phyloP scores from a whole-genome alignment of 495 filamentous ascomycete species.

The Penicillium mononematosum region DNA sequence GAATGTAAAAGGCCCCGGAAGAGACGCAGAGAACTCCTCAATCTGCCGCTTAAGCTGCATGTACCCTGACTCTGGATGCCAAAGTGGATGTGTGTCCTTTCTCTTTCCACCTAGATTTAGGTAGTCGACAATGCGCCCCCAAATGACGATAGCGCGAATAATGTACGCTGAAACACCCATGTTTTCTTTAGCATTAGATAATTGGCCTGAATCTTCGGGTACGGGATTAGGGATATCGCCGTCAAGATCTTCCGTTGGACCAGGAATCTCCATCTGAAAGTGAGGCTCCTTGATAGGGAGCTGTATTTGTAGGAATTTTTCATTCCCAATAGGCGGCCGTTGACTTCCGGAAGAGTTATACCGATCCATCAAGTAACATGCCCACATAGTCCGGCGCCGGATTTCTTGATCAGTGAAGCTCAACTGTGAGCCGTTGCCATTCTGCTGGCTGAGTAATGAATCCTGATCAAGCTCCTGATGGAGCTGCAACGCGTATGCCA shows the following conservation, averaged over 20 bases:
- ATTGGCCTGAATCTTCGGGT: conserved; percentile 58
- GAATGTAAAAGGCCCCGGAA: conserved; percentile 71
- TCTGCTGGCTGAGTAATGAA: conserved; percentile 57
- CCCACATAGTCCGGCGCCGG: conserved; percentile 92
- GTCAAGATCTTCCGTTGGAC: conserved; percentile 79
- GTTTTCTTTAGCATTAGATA: conserved; percentile 71
- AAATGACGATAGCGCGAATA: conserved; percentile 80
- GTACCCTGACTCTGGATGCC: conserved; percentile 78
- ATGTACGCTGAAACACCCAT: conserved; percentile 96
- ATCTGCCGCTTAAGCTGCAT: conserved; percentile 66
- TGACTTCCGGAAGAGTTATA: conserved; percentile 97
- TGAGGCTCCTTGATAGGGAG: conserved; percentile 87
- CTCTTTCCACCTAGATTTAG: conserved; percentile 89
- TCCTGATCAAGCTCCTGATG: conserved; percentile 93
- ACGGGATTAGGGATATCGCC: conserved; percentile 68
- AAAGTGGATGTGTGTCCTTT: conserved; percentile 70
- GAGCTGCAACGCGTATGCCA: conserved; percentile 94
- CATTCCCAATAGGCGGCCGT: conserved; percentile 85
- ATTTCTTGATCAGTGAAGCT: conserved; percentile 94
- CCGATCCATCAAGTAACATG: conserved; percentile 93
- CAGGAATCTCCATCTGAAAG: conserved; percentile 88
- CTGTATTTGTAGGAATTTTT: conserved; percentile 84
- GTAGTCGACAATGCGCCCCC: conserved; percentile 87
- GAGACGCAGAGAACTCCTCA: conserved; percentile 63
- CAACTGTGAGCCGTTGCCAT: conserved; percentile 62